Evolutionary conservation across 1,284 basidiomycete species (phyloP), one percentile per base, ranked within the genome.

Genomic region (Cronartium ribicola): DNA sequence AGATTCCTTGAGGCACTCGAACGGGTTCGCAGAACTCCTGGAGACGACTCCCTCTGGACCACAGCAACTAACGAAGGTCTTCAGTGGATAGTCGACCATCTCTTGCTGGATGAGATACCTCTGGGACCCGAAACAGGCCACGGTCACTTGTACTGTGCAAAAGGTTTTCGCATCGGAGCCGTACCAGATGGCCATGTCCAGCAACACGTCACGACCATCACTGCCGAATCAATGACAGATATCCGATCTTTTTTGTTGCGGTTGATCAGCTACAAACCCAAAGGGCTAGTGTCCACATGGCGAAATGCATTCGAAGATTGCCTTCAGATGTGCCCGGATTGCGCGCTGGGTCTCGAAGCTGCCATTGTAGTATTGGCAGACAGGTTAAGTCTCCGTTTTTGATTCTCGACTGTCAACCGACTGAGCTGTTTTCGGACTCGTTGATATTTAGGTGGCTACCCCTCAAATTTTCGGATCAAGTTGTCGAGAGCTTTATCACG

Each of bases 91-190:
- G 43, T 67, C 11, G n/a, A 22, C 55, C 72, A 65, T n/a, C 37
- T 74, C 0, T 22, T 62, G 11, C 62, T 65, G 22, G 65, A 74
- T 44, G 22, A 44, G 5, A 66, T 2, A 48, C 72, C 72, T 5
- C 60, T 74, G 37, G 66, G 57, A 14, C 66, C 55, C 3, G 39
- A 67, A 62, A 40, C 65, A 36, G 66, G 72, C 20, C 57, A 67
- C 51, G 65, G 66, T 43, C 72, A 74, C 44, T 46, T 74, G 5
- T 74, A 66, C 48, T 74, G 72, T 48, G 43, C 66, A n/a, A 67
- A 63, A 62, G 72, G 72, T n/a, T n/a, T 74, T 22, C 72, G 65
- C 44, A 36, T 60, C 39, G 66, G 59, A n/a, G 41, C 41, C 41
- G 20, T 67, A 3, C 6, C 37, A 40, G 10, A 14, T 14, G 17